A percentile compares a stretch with the other conserved stretches of the same genome.
phyloP scores from a whole-genome alignment of 805 yeast species.

The Myxozyma mucilagina region DNA sequence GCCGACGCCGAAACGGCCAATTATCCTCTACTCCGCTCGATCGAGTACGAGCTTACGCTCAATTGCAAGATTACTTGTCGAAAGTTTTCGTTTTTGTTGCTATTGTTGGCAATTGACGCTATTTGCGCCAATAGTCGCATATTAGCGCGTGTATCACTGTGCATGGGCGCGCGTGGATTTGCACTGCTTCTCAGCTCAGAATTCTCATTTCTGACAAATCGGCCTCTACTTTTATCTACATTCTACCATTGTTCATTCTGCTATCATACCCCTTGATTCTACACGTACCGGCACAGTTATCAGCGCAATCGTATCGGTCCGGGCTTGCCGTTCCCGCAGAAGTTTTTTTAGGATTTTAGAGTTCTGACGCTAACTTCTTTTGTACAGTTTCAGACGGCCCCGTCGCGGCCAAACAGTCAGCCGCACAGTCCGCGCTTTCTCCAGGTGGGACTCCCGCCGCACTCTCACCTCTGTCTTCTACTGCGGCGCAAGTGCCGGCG shows the following conservation, averaged over 20 bases:
- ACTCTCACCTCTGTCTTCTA: constrained; percentile 3
- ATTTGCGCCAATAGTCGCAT: background rate
- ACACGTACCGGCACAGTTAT: background rate
- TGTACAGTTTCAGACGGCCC: constrained; percentile 1
- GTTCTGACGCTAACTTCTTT: constrained; percentile 5
- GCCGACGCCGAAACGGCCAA: background rate
- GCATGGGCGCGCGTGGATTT: no score
- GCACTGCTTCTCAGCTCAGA: no score
- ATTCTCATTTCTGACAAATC: no score
- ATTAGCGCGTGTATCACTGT: background rate
- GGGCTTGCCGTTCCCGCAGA: background rate
- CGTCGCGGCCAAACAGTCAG: background rate
- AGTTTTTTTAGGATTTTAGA: constrained; percentile 1
- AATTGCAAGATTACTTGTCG: background rate
- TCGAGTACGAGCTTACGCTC: background rate
- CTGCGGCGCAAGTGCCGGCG: background rate
- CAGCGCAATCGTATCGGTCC: background rate
- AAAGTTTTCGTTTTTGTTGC: no score
- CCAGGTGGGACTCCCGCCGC: constrained; percentile 9
- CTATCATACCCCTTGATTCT: background rate
- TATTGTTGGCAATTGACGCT: background rate
- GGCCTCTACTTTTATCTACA: no score
- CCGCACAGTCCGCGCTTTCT: background rate
- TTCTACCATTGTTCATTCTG: no score
- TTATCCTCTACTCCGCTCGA: background rate